Evolutionary conservation across 192 early-diverging fungal genomes (phyloP), one percentile per base, ranked within the genome.

Genomic region (Nowakowskiella sp.): DNA sequence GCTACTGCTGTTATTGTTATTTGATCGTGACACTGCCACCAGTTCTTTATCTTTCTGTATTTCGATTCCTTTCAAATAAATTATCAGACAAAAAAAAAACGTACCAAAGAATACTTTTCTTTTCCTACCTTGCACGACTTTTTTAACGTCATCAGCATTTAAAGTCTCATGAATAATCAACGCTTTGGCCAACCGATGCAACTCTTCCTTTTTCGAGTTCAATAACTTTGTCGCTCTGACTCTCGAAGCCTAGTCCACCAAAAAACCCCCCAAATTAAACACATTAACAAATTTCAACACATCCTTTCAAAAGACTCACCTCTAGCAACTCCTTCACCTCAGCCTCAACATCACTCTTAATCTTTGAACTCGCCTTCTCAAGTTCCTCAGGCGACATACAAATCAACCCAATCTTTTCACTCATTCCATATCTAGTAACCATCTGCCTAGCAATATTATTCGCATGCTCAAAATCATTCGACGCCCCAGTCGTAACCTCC

Each of bases 81-180:
- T n/a, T n/a, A n/a, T n/a, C n/a, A n/a, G n/a, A n/a, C n/a, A 49
- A 21, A 1, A 19, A 13, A 39, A 39, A 13, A 19, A 19, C 13
- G 36, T 13, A 39, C 13, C 36, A 39, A 39, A 13, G 36, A 13
- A 39, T 19, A 13, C 36, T 19, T 13, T 13, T 39, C 13, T 62
- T 31, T 62, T 64, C 48, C 81, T 74, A 44, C 87, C 87, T 60
- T 82, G 77, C 48, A 91, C 71, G 13, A 82, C 84, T 42, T 67
- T 66, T 49, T 83, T 71, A 31, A 99, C 87, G 68, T 99, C 92
- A 34, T 97, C 81, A 44, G 77, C 78, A 34, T 84, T 78, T 25
- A 99, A 71, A 3, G 96, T 99, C 70, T 99, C 96, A 61, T 89
- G 85, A 57, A 94, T 90, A 6, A 99, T 77, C 46, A 99, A 75